Evolutionary conservation across 2,329 filamentous ascomycete species (phyloP), one percentile per base, ranked within the genome.

Genomic region (Ophioceras dolichostomum): DNA sequence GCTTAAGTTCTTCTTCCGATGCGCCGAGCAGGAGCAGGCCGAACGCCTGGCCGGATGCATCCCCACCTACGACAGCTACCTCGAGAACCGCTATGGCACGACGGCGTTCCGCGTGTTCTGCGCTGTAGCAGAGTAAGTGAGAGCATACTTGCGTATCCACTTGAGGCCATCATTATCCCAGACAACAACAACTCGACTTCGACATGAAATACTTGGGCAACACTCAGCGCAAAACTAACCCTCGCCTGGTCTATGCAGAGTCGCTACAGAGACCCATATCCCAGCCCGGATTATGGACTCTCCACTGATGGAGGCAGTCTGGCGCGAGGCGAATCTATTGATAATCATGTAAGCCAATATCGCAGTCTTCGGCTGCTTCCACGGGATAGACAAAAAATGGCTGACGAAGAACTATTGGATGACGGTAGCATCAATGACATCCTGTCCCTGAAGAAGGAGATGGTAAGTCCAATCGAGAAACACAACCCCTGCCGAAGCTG

Each of bases 391-490:
- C 7, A 18, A 9, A 17, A 16, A 9, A 13, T 16, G 14, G 16
- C 10, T 8, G 13, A 28, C 12, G 20, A 20, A 16, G 18, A 26
- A 26, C 3, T 27, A 10, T 3, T 17, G 4, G 22, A 8, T 4
- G n/a, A n/a, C n/a, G n/a, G n/a, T 19, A 47, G 45, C 9, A 33
- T 43, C 34, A 48, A 48, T 32, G 46, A 48, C 24, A 42, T 48
- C 9, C 34, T 45, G 2, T 48, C 46, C 2, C 39, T 48, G n/a
- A 48, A 47, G 32, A 48, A 48, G 32, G 46, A 48, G 20, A 43
- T 48, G 14, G 45, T 46, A 27, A 34, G 42, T 36, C 7, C n/a
- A n/a, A n/a, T n/a, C n/a, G n/a, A n/a, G n/a, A n/a, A n/a, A n/a
- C n/a, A n/a, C n/a, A n/a, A n/a, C n/a, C n/a, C n/a, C n/a, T n/a